phyloP scores from a whole-genome alignment of 371 early-diverging fungal species.

The Entomophthora muscae region DNA sequence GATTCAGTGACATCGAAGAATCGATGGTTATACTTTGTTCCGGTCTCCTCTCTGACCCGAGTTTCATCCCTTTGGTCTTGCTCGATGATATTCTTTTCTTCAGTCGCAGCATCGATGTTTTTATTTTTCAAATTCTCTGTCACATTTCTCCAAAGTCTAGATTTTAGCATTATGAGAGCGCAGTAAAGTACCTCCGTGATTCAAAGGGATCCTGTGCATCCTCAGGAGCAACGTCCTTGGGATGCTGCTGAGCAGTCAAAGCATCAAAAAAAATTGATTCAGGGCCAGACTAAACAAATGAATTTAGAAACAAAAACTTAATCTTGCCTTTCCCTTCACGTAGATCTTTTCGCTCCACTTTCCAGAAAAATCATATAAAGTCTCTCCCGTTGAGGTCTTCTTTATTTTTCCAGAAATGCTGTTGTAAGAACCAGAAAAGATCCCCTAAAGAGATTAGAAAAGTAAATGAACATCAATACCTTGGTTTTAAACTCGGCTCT shows the following conservation, averaged over 20 bases:
- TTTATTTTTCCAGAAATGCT: slow-evolving; percentile 70
- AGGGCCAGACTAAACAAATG: slow-evolving; percentile 15
- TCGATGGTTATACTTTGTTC: slow-evolving; percentile 23
- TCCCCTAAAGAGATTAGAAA: slow-evolving; percentile 35
- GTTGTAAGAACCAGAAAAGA: slow-evolving; percentile 67
- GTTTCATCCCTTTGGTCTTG: slow-evolving; percentile 55
- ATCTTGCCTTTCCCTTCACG: slow-evolving; percentile 18
- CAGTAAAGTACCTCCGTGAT: slow-evolving; percentile 38
- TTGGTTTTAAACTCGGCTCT: slow-evolving; percentile 83
- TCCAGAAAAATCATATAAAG: slow-evolving; percentile 62
- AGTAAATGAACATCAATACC: slow-evolving; percentile 25
- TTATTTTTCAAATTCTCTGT: slow-evolving; percentile 47
- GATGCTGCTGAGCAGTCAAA: slow-evolving; percentile 31
- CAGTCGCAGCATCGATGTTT: slow-evolving; percentile 61
- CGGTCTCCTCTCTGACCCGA: slow-evolving; percentile 36
- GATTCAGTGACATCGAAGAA: slow-evolving; percentile 19
- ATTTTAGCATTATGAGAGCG: neutral
- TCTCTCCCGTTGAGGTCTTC: slow-evolving; percentile 49
- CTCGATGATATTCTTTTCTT: slow-evolving; percentile 67
- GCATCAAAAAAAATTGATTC: slow-evolving; percentile 51
- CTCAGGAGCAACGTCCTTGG: slow-evolving; percentile 51
- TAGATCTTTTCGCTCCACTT: slow-evolving; percentile 70
- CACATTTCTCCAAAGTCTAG: slow-evolving; percentile 63
- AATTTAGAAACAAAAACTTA: too few species aligned
- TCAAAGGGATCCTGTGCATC: slow-evolving; percentile 64